Percentiles rank a stretch among this genome's conserved stretches.
phyloP scores from a whole-genome alignment of 495 filamentous ascomycete genomes.

The Podospora pseudoanserina region DNA sequence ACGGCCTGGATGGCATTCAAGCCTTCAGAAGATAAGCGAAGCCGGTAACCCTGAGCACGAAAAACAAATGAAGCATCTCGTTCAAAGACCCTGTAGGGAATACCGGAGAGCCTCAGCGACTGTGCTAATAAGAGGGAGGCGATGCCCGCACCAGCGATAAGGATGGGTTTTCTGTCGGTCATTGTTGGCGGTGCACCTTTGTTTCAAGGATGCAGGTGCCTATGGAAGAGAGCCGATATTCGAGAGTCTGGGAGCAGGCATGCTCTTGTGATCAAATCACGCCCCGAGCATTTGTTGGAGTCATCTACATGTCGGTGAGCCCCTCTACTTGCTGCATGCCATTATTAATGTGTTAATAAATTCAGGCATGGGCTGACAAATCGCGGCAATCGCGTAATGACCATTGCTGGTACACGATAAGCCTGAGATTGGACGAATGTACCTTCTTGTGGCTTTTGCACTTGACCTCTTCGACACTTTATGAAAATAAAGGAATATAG shows the following conservation, averaged over 20 bases:
- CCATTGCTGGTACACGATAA: too few relatives aligned
- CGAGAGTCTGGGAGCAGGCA: not conserved
- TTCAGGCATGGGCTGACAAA: not conserved
- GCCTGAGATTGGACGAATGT: too few relatives aligned
- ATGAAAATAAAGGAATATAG: too few relatives aligned
- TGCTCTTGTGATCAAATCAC: not conserved
- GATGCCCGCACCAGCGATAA: constrained; percentile 53
- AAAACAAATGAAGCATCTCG: constrained; percentile 47
- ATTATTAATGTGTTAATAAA: not conserved
- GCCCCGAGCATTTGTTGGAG: too few relatives aligned
- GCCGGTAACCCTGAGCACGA: constrained; percentile 53
- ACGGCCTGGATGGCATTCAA: constrained; percentile 51
- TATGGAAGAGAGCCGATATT: not conserved
- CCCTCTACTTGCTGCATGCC: not conserved
- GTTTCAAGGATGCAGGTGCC: too few relatives aligned
- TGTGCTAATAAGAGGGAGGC: constrained; percentile 50
- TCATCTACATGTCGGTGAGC: not conserved
- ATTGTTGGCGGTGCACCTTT: not conserved
- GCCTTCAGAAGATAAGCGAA: constrained; percentile 50
- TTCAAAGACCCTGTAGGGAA: constrained; percentile 53
- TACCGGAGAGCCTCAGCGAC: constrained; percentile 41
- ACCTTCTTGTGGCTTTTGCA: too few relatives aligned
- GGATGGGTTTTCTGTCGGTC: constrained; percentile 41
- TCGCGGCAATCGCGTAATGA: not conserved
- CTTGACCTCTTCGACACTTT: too few relatives aligned